A percentile compares a stretch with the other conserved stretches of the same genome.
phyloP scores from a whole-genome alignment of 441 rosid genomes.

The Eutrema salsugineum region DNA sequence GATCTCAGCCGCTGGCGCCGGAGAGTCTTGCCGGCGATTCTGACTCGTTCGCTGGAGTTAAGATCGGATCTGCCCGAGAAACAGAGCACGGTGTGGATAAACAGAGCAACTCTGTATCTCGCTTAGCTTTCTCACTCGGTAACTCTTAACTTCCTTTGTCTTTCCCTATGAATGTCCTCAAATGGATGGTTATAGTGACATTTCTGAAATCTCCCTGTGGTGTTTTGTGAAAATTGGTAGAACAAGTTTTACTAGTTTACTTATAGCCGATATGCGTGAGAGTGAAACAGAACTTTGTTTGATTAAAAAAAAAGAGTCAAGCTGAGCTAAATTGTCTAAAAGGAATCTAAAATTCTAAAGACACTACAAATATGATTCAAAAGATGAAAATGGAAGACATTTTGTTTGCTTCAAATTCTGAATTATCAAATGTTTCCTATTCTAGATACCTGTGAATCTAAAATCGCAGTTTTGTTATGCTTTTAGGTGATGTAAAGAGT shows the following conservation, averaged over 20 bases:
- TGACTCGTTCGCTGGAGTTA: conserved; percentile 36
- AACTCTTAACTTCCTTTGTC: conserved; percentile 15
- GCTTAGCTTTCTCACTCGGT: conserved; percentile 64
- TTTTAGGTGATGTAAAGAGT: conserved; percentile 57
- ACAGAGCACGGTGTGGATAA: conserved; percentile 38
- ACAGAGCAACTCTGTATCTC: conserved; percentile 38
- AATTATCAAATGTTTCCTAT: neutral
- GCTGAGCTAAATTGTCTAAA: neutral
- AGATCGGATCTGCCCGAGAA: conserved; percentile 32
- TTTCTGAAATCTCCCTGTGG: too few species aligned
- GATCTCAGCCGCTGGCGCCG: conserved; percentile 42
- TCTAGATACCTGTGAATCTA: neutral
- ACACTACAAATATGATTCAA: neutral
- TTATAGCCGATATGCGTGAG: neutral
- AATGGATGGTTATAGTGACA: too few species aligned
- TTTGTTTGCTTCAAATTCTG: neutral
- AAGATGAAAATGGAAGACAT: neutral
- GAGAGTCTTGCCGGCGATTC: conserved; percentile 36
- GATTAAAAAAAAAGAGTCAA: too few species aligned
- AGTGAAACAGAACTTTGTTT: neutral
- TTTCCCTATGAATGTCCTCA: neutral
- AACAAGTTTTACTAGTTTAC: neutral
- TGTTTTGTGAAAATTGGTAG: neutral
- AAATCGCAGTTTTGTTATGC: neutral
- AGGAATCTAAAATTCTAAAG: neutral